Evolutionary conservation across 2,329 filamentous ascomycete genomes (phyloP), one percentile per base, ranked within the genome.

Genomic region (Fusarium compactum): DNA sequence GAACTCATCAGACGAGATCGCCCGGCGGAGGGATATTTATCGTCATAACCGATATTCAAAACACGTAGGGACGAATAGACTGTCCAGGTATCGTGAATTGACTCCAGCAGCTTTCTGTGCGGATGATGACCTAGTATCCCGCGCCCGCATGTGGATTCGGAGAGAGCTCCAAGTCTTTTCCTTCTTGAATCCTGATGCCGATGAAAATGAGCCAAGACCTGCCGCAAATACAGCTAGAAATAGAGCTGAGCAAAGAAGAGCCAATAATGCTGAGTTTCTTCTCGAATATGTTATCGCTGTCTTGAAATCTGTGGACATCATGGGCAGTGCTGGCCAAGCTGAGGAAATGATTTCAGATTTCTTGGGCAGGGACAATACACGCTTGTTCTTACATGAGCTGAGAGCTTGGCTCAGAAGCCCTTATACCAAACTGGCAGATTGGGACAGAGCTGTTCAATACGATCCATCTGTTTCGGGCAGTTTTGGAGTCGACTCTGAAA

Each of bases 281-380:
- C 85, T 98, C 12, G 93, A 97, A 75, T 97, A 97, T 78, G 89
- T 97, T 56, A 81, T 98, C 43, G 91, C 92, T 12, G 92, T 98
- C 24, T 81, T 98, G 62, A 95, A 93, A 78, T 93, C 90, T 1
- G 89, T 96, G 18, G 94, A 97, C 75, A 85, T 95, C 7, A 94
- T 94, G 79, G 92, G 89, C 6, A 93, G 91, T 67, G 86, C 87
- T 41, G 94, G 94, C 0, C 89, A 92, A 73, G 93, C 94, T 0
- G 93, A 96, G 77, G 89, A 93, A 44, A 86, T 97, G 80, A 78
- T 98, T 40, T 83, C 88, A 24, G 93, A 96, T 51, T 96, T 94
- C 70, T 76, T 98, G 6, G 94, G 94, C 0, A 84, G 90, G 58
- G 88, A 91, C 20, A 89, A 94, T 78, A 89, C 93, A 3, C 84